Evolutionary conservation across 495 filamentous ascomycete genomes (phyloP).

Genomic region (Penicillium subrubescens): DNA sequence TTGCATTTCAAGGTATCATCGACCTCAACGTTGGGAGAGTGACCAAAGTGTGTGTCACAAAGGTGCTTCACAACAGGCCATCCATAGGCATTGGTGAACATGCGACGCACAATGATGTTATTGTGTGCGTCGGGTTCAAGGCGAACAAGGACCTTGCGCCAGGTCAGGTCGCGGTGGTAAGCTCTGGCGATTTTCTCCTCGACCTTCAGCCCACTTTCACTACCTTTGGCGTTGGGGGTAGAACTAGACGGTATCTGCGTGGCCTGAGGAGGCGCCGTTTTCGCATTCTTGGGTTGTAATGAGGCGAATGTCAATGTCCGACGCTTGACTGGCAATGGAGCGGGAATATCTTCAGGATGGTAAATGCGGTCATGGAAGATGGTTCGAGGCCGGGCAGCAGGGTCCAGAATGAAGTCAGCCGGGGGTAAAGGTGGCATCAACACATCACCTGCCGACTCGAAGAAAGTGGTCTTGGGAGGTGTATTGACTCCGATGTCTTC

Average conservation of each 20-base stretch:
- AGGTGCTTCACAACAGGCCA: constrained; percentile 96
- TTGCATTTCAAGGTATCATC: constrained; percentile 58
- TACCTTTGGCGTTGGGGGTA: constrained; percentile 18
- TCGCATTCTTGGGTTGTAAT: constrained; percentile 42
- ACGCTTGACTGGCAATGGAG: constrained; percentile 67
- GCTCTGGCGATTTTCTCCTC: constrained; percentile 97
- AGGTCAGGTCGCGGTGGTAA: constrained; percentile 85
- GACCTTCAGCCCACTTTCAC: constrained; percentile 69
- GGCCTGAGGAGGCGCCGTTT: constrained; percentile 12
- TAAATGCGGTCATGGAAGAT: constrained; percentile 98
- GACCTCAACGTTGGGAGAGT: constrained; percentile 58
- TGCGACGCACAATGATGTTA: constrained; percentile 93
- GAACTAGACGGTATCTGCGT: constrained; percentile 19
- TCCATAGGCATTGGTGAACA: constrained; percentile 95
- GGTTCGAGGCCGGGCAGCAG: constrained; percentile 78
- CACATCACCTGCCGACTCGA: constrained; percentile 91
- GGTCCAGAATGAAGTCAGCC: constrained; percentile 77
- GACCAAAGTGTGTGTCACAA: constrained; percentile 88
- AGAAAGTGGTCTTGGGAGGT: constrained; percentile 90
- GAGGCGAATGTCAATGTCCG: constrained; percentile 43
- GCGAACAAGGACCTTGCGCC: constrained; percentile 94
- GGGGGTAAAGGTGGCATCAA: constrained; percentile 87
- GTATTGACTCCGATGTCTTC: constrained; percentile 56
- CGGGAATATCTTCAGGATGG: constrained; percentile 88
- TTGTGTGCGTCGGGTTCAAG: constrained; percentile 98